A percentile compares a stretch with the other conserved stretches of the same genome.
These are phyloP conservation scores for Suillus subaureus DNA, from an alignment of 768 basidiomycete genomes.

Conservation along the genomic window DNA sequence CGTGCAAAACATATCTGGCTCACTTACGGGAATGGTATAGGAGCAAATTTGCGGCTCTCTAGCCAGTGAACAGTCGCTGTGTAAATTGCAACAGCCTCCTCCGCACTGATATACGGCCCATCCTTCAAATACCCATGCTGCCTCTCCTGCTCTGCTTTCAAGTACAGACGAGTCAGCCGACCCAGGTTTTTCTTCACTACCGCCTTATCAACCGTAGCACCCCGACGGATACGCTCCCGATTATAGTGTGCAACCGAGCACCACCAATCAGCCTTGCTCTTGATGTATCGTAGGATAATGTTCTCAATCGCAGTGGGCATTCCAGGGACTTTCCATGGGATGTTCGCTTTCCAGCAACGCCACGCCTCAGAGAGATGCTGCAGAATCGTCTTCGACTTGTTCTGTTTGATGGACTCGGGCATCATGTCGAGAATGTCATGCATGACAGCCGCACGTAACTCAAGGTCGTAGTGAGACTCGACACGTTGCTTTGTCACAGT, in stretches of 20 bases:
- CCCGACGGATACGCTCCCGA: conserved; percentile 94
- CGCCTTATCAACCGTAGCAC: conserved; percentile 97
- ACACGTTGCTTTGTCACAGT: conserved; percentile 98
- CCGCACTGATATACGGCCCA: conserved; percentile 97
- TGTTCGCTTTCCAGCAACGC: conserved; percentile 97
- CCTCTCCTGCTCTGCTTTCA: conserved; percentile 98
- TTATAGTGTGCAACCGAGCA: conserved; percentile 97
- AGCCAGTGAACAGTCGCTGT: conserved; percentile 99
- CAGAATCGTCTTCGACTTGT: conserved; percentile 99
- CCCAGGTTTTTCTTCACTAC: conserved; percentile 99
- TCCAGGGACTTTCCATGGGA: conserved; percentile 99
- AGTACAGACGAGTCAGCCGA: conserved; percentile 93
- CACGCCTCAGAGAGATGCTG: conserved; percentile 97
- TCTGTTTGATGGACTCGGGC: conserved; percentile 99
- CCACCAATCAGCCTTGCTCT: conserved; percentile 99
- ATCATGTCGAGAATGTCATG: conserved; percentile 99
- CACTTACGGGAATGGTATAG: conserved; percentile 94
- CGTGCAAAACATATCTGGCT: background rate
- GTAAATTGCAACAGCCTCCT: conserved; percentile 98
- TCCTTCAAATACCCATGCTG: conserved; percentile 99
- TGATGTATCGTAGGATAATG: conserved; percentile 98
- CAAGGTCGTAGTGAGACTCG: conserved; percentile 97
- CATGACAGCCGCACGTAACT: conserved; percentile 98
- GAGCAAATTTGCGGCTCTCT: conserved; percentile 96
- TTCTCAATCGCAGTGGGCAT: conserved; percentile 99